These are phyloP conservation scores for Malassezia psittaci DNA, from an alignment of 1,284 basidiomycete genomes.

Conservation along the genomic window DNA sequence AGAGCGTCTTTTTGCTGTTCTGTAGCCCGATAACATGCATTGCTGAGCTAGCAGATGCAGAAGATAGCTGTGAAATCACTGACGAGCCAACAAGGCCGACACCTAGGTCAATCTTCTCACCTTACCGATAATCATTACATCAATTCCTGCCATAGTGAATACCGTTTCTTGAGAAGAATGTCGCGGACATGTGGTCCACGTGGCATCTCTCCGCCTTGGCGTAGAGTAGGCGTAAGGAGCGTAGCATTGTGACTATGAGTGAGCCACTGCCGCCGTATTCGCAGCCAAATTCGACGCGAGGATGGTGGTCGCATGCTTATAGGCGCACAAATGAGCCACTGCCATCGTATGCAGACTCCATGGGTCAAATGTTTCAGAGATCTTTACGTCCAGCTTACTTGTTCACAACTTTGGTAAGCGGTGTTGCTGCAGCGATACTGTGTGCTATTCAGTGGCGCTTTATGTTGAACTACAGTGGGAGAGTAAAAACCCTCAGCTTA, in stretches of 20 bases:
- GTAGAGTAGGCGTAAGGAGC: neutral
- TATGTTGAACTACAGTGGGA: neutral
- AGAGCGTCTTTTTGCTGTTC: conserved; percentile 44
- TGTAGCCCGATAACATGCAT: conserved; percentile 37
- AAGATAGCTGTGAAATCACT: conserved; percentile 39
- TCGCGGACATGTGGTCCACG: too few species aligned
- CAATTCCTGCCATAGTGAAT: conserved; percentile 11
- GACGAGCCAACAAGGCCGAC: conserved; percentile 44
- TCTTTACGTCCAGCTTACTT: conserved; percentile 9
- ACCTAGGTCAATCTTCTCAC: neutral
- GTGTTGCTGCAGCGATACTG: conserved; percentile 1
- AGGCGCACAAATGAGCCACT: neutral
- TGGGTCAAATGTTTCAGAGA: conserved; percentile 5
- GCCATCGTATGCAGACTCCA: conserved; percentile 7
- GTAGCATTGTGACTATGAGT: neutral
- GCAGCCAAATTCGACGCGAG: neutral
- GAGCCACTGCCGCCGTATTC: conserved; percentile 4
- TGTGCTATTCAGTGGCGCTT: conserved; percentile 3
- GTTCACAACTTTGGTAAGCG: neutral
- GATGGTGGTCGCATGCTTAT: conserved; percentile 6
- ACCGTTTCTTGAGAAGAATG: too few species aligned
- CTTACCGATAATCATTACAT: conserved; percentile 15
- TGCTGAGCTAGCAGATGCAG: conserved; percentile 24
- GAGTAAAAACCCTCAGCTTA: neutral
- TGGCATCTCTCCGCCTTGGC: too few species aligned